Conservation (phyloP, 139 green algal species). For the Deuterostichococcus epilithicus region DNA sequence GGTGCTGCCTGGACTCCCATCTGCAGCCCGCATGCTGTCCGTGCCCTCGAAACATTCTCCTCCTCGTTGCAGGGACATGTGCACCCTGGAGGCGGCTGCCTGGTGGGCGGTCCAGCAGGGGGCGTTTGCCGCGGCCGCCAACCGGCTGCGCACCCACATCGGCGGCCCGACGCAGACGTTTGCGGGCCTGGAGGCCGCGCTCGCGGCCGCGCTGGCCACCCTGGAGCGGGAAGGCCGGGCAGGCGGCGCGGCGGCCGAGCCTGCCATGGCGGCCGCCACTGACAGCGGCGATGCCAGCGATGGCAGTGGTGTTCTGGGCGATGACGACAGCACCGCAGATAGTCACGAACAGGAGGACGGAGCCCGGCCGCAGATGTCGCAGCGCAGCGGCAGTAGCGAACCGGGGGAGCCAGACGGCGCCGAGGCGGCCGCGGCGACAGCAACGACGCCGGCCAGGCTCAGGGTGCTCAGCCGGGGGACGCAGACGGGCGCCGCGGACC, state of each 20-base stretch:
- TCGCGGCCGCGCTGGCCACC: constrained; percentile 23
- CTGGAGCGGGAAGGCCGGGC: constrained; percentile 5
- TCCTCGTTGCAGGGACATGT: neutral
- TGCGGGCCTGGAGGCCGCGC: constrained; percentile 51
- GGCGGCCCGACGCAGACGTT: constrained; percentile 71
- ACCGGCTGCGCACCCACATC: constrained; percentile 60
- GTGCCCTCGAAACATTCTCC: neutral
- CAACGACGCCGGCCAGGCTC: no score
- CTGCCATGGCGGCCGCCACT: neutral
- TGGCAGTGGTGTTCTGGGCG: neutral
- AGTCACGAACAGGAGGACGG: no score
- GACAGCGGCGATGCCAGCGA: neutral
- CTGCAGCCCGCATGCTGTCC: no score
- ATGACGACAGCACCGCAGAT: no score
- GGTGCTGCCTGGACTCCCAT: no score
- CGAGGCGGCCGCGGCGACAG: no score
- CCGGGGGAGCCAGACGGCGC: no score
- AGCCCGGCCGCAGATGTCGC: no score
- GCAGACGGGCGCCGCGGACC: neutral
- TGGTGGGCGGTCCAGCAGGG: constrained; percentile 27
- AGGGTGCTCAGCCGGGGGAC: no score
- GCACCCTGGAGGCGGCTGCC: neutral
- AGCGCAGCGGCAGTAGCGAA: no score
- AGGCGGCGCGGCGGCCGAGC: neutral
- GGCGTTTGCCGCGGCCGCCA: constrained; percentile 37